Base-by-base conservation (phyloP, 345 rosid genomes). In the Citropsis articulata region DNA sequence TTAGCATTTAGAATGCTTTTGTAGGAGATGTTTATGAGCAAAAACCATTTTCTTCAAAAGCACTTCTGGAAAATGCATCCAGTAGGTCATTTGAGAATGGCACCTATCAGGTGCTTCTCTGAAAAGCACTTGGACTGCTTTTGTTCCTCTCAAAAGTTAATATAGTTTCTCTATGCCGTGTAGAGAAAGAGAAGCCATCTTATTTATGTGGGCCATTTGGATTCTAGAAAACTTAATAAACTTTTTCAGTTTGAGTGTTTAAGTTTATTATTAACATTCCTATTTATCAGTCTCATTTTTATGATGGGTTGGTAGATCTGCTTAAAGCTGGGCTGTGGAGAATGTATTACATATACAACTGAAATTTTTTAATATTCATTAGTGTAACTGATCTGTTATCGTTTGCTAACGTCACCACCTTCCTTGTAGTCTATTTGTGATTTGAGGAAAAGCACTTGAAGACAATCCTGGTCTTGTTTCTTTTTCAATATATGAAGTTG, bases 371-470 rank as follows among this genome's bases (percentile, higher is more conserved):
- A 62, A 25, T 7, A 36, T 60, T 60, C 40, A 14, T 59, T 22
- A 33, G 19, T 9, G 24, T 9, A 50, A 3, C 22, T 12, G 25
- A 30, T 53, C 27, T 75, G 22, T 76, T n/a, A 33, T 55, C 21
- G 40, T 33, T 61, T 42, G 13, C 59, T 71, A 55, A 79, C 62
- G 9, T 60, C 18, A 22, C 56, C 61, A 60, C 36, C 55, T 56
- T 69, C 27, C 31, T 81, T 84, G 84, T 82, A 86, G 87, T 79
- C 69, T 73, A 65, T 56, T 78, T 40, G 75, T 65, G 80, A 64
- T 40, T 57, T 7, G 66, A 76, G 71, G 62, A 36, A 71, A 73
- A 45, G 28, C 74, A 8, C 30, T 38, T 30, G 67, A 74, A 66
- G 79, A 77, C 66, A 72, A 70, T 2, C 69, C 61, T 73, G 83